Conservation (phyloP, 352 stramenopile genomes). For the Phytophthora tubulina region DNA sequence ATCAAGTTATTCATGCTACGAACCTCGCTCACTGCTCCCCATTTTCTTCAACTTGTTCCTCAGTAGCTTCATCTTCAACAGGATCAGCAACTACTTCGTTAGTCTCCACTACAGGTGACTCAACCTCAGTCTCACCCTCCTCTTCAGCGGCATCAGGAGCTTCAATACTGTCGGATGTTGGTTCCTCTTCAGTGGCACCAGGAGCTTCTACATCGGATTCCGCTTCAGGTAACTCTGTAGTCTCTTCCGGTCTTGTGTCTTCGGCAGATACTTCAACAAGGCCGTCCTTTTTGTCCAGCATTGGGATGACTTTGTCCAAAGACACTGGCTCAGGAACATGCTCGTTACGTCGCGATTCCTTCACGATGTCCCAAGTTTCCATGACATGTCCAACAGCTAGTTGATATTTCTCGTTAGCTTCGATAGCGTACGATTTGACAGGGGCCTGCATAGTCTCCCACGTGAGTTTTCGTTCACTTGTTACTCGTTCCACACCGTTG, state of each 20-base stretch:
- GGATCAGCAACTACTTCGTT: not conserved
- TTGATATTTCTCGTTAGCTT: conserved; percentile 64
- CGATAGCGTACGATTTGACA: conserved; percentile 71
- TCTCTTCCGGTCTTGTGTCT: conserved; percentile 13
- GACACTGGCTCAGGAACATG: conserved; percentile 13
- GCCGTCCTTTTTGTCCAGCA: conserved; percentile 16
- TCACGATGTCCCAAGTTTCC: conserved; percentile 30
- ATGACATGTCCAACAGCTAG: conserved; percentile 41
- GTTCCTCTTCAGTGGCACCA: conserved; percentile 1
- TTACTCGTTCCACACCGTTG: conserved; percentile 42
- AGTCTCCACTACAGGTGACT: not conserved
- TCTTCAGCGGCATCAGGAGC: not conserved
- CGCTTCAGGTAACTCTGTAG: not conserved
- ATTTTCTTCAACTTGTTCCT: not conserved
- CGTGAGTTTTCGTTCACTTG: conserved; percentile 57
- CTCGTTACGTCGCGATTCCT: conserved; percentile 4
- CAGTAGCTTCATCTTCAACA: not conserved
- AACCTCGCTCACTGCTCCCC: not conserved
- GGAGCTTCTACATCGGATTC: not conserved
- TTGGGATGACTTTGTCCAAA: conserved; percentile 24
- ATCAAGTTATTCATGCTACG: not conserved
- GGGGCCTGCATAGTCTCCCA: conserved; percentile 74
- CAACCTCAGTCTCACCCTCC: not conserved
- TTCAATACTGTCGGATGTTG: conserved; percentile 7
- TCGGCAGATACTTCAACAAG: not conserved